A percentile compares a stretch with the other conserved stretches of the same genome.
Conservation (phyloP, 306 rosid genomes). For the Dalbergia oliveri region DNA sequence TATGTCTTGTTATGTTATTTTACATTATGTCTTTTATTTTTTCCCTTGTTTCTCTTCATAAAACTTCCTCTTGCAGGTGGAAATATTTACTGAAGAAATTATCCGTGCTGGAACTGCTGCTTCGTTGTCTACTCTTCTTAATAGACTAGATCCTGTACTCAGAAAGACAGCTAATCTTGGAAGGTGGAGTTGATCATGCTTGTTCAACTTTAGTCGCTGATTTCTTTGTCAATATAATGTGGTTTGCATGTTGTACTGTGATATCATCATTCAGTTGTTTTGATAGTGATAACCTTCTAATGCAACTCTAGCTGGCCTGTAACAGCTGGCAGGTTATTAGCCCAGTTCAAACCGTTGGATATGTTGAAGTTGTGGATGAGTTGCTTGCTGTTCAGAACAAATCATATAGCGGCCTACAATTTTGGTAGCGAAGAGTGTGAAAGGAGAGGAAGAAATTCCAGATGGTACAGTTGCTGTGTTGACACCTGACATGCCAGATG, state of each 20-base stretch:
- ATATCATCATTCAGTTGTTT: slow-evolving; percentile 18
- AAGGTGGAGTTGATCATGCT: slow-evolving; percentile 63
- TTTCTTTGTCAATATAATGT: slow-evolving; percentile 36
- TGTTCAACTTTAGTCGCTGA: slow-evolving; percentile 43
- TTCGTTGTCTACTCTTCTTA: slow-evolving; percentile 86
- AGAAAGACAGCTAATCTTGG: slow-evolving; percentile 93
- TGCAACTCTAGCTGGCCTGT: slow-evolving; percentile 48
- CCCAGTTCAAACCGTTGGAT: slow-evolving; percentile 88
- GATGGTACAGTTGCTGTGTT: slow-evolving; percentile 98
- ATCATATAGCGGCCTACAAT: slow-evolving; percentile 82
- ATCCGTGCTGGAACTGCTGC: slow-evolving; percentile 99
- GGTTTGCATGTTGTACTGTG: slow-evolving; percentile 27
- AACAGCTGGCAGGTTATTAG: slow-evolving; percentile 99
- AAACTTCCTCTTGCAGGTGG: slow-evolving; percentile 70
- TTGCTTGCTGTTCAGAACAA: slow-evolving; percentile 92
- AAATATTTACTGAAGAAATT: slow-evolving; percentile 96
- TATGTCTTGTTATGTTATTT: slow-evolving; percentile 55
- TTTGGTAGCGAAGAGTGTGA: slow-evolving; percentile 86
- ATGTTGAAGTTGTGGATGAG: slow-evolving; percentile 89
- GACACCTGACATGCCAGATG: slow-evolving; percentile 99
- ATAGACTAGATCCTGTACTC: slow-evolving; percentile 92
- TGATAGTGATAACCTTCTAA: slow-evolving; percentile 50
- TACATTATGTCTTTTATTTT: neutral
- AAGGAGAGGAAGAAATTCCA: slow-evolving; percentile 99
- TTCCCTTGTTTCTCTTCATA: slow-evolving; percentile 50